Base-by-base conservation (phyloP, 768 basidiomycete genomes). In the Amanita rimosa region DNA sequence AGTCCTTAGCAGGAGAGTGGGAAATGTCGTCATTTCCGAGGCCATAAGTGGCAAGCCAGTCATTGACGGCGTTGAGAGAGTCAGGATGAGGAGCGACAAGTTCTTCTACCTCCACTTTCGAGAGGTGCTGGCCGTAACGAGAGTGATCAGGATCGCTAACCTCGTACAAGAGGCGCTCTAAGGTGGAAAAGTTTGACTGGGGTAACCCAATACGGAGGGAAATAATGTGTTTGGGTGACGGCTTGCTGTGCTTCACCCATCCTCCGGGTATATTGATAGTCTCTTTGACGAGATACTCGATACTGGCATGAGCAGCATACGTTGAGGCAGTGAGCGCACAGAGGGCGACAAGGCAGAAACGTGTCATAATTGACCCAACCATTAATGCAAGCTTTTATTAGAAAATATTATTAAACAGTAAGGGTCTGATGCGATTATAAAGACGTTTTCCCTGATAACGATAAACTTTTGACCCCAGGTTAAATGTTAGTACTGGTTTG, bases 31-130 rank as follows among this genome's bases (percentile, higher is more conserved):
- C 63, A 24, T 74, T 69, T 17, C 62, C 54, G 44, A 87, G 66
- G 17, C 76, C 81, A 48, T 80, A 69, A 0, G 68, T 65, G 0
- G 62, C 62, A 3, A 87, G 66, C 84, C 85, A 88, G 44, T 73
- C 68, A 33, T 76, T 67, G 42, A 86, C 79, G 1, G 66, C 59
- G 26, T 70, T 62, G 16, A 81, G 44, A 34, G 75, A 76, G 52
- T 75, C 71, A 0, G 67, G 67, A 52, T 78, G 72, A 4, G 85
- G 85, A 4, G 75, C 71, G 49, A 83, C 72, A 40, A 86, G 66
- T 3, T 59, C 70, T 22, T 85, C 81, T 3, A 81, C 80, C 52
- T 85, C 76, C 46, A 72, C 75, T 63, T 83, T 83, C 34, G 81
- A 74, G 42, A 86, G 62, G 54, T 79, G 69, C 14, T 69, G 65